Conservation (phyloP, 257 asterid genomes). For the Linderniella brevidens region DNA sequence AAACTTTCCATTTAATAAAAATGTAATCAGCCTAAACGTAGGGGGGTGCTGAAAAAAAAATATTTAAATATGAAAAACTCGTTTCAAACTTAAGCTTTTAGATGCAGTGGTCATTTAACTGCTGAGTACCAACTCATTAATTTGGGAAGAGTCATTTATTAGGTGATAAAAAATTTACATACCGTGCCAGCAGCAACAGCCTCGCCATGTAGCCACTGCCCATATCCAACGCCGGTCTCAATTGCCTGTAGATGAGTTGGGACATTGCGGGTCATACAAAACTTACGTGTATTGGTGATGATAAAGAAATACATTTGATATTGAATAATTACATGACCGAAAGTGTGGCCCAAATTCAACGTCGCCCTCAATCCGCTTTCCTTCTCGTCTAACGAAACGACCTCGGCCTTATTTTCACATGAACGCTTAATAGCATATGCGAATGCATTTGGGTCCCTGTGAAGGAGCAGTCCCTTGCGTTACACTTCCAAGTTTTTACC, state of each 20-base stretch:
- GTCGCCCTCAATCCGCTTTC: constrained; percentile 95
- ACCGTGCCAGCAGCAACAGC: constrained; percentile 99
- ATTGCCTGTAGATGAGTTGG: constrained; percentile 52
- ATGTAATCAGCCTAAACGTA: too few species aligned
- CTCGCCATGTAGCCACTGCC: constrained; percentile 97
- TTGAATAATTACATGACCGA: constrained; percentile 70
- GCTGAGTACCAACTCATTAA: too few species aligned
- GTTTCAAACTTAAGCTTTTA: too few species aligned
- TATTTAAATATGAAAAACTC: too few species aligned
- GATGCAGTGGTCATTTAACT: too few species aligned
- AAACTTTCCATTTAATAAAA: too few species aligned
- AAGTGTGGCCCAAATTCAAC: constrained; percentile 94
- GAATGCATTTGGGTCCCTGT: constrained; percentile 69
- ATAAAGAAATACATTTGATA: constrained; percentile 9
- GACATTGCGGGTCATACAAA: constrained; percentile 1
- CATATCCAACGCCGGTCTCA: constrained; percentile 84
- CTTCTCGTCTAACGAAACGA: constrained; percentile 90
- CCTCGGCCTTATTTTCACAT: constrained; percentile 96
- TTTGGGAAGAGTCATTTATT: not conserved
- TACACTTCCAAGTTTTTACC: constrained; percentile 6
- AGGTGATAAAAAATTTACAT: constrained; percentile 8
- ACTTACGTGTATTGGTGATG: too few species aligned
- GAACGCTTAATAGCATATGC: constrained; percentile 95
- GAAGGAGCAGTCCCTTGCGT: constrained; percentile 11
- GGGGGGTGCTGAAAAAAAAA: too few species aligned